Evolutionary conservation across 805 yeast genomes (phyloP).

Genomic region (Candida chauliodis): DNA sequence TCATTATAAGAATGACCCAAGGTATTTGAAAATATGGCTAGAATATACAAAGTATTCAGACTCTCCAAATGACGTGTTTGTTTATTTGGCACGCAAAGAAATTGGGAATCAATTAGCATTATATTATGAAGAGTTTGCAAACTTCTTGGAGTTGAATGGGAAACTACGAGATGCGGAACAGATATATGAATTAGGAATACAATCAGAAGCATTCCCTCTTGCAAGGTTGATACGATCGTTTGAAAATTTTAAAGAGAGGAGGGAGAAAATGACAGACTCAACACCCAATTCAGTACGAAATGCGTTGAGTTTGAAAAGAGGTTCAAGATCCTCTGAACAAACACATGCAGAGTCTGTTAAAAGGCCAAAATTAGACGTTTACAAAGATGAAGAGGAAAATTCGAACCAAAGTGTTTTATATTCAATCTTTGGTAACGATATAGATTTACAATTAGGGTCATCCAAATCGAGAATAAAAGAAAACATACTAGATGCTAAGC

Average conservation of each 20-base stretch:
- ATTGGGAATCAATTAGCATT: slow-evolving; percentile 67
- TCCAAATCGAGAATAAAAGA: slow-evolving; percentile 57
- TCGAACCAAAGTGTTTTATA: slow-evolving; percentile 15
- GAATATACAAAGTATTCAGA: slow-evolving; percentile 67
- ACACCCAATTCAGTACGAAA: slow-evolving; percentile 6
- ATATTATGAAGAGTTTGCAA: slow-evolving; percentile 79
- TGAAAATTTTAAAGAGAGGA: slow-evolving; percentile 42
- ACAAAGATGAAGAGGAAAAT: slow-evolving; percentile 25
- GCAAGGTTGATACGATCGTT: slow-evolving; percentile 30
- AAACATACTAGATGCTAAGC: slow-evolving; percentile 49
- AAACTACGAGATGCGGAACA: slow-evolving; percentile 53
- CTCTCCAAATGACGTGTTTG: slow-evolving; percentile 66
- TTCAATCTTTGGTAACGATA: slow-evolving; percentile 35
- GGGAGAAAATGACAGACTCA: slow-evolving; percentile 11
- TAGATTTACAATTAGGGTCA: slow-evolving; percentile 41
- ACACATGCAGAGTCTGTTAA: slow-evolving; percentile 11
- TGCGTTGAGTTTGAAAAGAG: slow-evolving; percentile 32
- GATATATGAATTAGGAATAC: slow-evolving; percentile 58
- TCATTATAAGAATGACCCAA: slow-evolving; percentile 75
- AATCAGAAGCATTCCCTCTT: slow-evolving; percentile 62
- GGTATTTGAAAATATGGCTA: slow-evolving; percentile 80
- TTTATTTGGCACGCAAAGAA: slow-evolving; percentile 63
- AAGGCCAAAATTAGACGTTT: slow-evolving; percentile 37
- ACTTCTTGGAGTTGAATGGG: slow-evolving; percentile 49
- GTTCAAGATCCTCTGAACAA: slow-evolving; percentile 6